These are phyloP conservation scores for Neonectria magnoliae DNA, from an alignment of 2,329 filamentous ascomycete genomes.

Conservation along the genomic window DNA sequence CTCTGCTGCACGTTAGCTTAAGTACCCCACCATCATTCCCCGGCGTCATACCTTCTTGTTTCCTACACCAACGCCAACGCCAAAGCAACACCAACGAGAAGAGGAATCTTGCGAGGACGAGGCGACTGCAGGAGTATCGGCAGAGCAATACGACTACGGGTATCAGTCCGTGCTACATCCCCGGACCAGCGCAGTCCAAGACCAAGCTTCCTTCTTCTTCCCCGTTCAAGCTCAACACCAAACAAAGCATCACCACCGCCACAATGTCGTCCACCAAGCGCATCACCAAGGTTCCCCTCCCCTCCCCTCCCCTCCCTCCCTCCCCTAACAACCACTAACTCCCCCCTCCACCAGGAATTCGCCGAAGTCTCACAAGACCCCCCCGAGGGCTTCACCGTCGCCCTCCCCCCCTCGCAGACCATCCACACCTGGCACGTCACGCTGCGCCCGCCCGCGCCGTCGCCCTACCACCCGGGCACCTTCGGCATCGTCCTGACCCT, in stretches of 20 bases:
- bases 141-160: background rate
- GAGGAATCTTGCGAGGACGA: background rate
- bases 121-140: no score
- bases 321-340: background rate
- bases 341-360: constrained; percentile 57
- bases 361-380: constrained; percentile 60
- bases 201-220: background rate
- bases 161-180: no score
- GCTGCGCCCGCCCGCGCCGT: constrained; percentile 56
- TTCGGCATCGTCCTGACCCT: constrained; percentile 80
- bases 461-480: constrained; percentile 69
- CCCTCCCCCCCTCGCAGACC: constrained; percentile 57
- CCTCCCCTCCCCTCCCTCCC: constrained; percentile 1
- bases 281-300: constrained; percentile 53
- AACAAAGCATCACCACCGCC: constrained; percentile 18
- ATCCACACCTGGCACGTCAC: constrained; percentile 64
- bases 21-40: background rate
- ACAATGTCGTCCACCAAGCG: constrained; percentile 55
- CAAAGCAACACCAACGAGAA: background rate
- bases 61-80: constrained; percentile 8
- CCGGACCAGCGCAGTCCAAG: no score
- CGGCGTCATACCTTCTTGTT: background rate
- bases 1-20: constrained; percentile 11
- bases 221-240: background rate
- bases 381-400: constrained; percentile 58